phyloP scores from a whole-genome alignment of 2,329 filamentous ascomycete species.

The Pseudocercospora ulei region DNA sequence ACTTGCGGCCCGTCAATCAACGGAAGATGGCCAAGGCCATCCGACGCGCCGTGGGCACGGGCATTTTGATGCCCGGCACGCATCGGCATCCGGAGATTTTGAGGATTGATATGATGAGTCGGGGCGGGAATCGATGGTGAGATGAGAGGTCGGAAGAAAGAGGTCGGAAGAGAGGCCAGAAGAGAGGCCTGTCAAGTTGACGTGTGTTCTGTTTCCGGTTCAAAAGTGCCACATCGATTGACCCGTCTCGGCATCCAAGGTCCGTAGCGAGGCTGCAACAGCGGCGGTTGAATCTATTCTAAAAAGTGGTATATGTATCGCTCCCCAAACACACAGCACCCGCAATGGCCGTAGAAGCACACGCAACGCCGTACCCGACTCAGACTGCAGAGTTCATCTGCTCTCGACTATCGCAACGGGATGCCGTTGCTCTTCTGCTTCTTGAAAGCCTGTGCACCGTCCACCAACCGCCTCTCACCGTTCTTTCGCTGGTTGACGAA shows the following conservation, averaged over 20 bases:
- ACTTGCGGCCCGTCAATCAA: conserved; percentile 80
- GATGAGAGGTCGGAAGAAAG: too few species aligned
- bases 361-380: background rate
- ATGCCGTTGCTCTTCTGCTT: conserved; percentile 23
- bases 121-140: too few species aligned
- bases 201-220: too few species aligned
- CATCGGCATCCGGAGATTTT: conserved; percentile 81
- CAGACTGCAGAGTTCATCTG: background rate
- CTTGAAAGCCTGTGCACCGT: conserved; percentile 53
- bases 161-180: too few species aligned
- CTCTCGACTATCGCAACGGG: conserved; percentile 6
- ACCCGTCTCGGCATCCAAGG: too few species aligned
- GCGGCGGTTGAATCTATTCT: too few species aligned
- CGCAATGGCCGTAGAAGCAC: background rate
- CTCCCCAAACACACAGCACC: background rate
- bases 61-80: conserved; percentile 73
- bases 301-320: conserved; percentile 9
- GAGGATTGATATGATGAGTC: conserved; percentile 14
- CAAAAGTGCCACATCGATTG: too few species aligned
- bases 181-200: too few species aligned
- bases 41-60: conserved; percentile 75
- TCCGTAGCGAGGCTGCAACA: too few species aligned
- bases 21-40: conserved; percentile 88
- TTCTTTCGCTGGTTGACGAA: conserved; percentile 77
- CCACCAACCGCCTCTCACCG: conserved; percentile 52